Conservation (phyloP, 495 filamentous ascomycete genomes). For the Aspergillus sparsus region DNA sequence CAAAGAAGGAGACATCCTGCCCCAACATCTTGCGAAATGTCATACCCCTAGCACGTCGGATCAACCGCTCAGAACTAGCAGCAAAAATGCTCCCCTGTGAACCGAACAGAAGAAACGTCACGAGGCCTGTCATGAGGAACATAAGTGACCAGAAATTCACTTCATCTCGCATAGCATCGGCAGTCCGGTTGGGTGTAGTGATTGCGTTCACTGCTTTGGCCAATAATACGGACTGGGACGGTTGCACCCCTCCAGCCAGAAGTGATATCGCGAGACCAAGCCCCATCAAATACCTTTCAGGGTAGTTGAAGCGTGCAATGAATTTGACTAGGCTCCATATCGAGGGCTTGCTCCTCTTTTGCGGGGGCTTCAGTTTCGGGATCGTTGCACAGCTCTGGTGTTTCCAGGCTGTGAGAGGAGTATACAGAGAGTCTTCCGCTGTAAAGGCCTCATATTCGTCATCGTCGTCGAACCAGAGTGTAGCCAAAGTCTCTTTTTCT, state of each 20-base stretch:
- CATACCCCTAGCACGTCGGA: slow-evolving; percentile 74
- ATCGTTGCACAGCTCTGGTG: slow-evolving; percentile 4
- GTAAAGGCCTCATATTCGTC: slow-evolving; percentile 12
- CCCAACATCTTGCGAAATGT: slow-evolving; percentile 85
- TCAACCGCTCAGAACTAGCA: slow-evolving; percentile 76
- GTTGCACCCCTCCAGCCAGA: slow-evolving; percentile 81
- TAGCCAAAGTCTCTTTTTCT: slow-evolving; percentile 8
- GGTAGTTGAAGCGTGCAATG: slow-evolving; percentile 77
- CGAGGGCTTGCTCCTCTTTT: slow-evolving; percentile 54
- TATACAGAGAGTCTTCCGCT: slow-evolving; percentile 20
- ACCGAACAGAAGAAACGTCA: slow-evolving; percentile 68
- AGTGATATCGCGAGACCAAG: slow-evolving; percentile 77
- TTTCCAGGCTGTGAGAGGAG: slow-evolving; percentile 8
- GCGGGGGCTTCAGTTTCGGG: slow-evolving; percentile 13
- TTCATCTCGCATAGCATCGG: slow-evolving; percentile 58
- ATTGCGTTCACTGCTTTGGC: slow-evolving; percentile 78
- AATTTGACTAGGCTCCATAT: slow-evolving; percentile 83
- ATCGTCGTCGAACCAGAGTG: slow-evolving; percentile 23
- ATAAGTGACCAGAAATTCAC: slow-evolving; percentile 89
- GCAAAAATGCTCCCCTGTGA: slow-evolving; percentile 74
- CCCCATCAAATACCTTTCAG: slow-evolving; percentile 71
- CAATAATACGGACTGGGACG: slow-evolving; percentile 88
- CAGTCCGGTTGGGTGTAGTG: slow-evolving; percentile 49
- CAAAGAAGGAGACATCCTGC: slow-evolving; percentile 89
- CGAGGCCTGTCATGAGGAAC: slow-evolving; percentile 87